Base-by-base conservation (phyloP, 2,329 filamentous ascomycete species). In the Ilyonectria destructans region DNA sequence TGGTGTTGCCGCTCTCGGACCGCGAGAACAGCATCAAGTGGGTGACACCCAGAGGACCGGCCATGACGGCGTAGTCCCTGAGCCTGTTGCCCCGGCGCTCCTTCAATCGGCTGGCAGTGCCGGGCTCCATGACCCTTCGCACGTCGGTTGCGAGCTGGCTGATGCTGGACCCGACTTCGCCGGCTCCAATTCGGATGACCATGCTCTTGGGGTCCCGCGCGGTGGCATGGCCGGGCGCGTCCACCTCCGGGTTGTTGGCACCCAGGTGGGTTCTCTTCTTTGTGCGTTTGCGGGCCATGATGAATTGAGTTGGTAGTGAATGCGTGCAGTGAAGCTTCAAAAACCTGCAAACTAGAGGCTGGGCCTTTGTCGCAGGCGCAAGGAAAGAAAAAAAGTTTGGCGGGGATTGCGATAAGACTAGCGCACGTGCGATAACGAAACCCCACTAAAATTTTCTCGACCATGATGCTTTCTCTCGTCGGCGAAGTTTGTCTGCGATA, bases 121-220 rank as follows among this genome's bases (percentile, higher is more conserved):
- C 93, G 1, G 96, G 96, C 82, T 98, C 95, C 95, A 99, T 97
- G 84, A 98, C 96, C 62, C 88, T 88, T 75, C 96, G 91, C 67
- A 98, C 93, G 84, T 99, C 96, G 75, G 93, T 91, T 23, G 96
- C 95, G 75, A 99, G 86, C 83, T 98, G 95, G 80, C 92, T 96
- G 76, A 99, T 89, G 80, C 93, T 97, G 67, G 94, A 90, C 65
- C 96, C 96, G 59, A 99, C 94, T 79, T 98, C 94, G 77, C 95
- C 93, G 75, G 95, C 96, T 76, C 96, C 96, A 77, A 98, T 95
- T 74, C 96, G 93, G 82, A 99, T 97, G 66, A 99, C 96, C 96
- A 99, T 98, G 80, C 93, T 97, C 87, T 98, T 98, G 37, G 96
- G 96, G 58, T 91, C 88, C 71, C 91, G 90, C 60, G 88, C 86